phyloP scores from a whole-genome alignment of 225 moss, liverwort and hornwort species.

The Bryoerythrophyllum caledonicum region DNA sequence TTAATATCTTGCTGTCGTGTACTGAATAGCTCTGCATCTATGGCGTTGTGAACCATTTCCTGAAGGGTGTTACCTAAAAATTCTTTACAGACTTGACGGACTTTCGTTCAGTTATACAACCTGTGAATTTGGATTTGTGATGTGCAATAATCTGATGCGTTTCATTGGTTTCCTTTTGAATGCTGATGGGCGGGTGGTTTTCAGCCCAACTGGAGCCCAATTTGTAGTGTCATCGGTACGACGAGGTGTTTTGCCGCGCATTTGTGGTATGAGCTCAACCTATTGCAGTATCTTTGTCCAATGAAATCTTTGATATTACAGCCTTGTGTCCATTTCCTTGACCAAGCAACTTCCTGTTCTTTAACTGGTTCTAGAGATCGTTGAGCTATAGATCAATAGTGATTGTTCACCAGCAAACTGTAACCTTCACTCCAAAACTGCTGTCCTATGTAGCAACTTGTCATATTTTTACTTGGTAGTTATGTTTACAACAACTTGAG shows the following conservation, averaged over 20 bases:
- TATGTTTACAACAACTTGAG: conserved; percentile 16
- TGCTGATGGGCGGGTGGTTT: conserved; percentile 32
- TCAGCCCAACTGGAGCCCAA: conserved; percentile 62
- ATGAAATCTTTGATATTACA: background rate
- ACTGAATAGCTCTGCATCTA: conserved; percentile 8
- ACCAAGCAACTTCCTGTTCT: background rate
- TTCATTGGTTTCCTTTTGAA: conserved; percentile 14
- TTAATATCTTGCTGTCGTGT: background rate
- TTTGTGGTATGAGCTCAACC: conserved; percentile 50
- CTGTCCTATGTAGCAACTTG: background rate
- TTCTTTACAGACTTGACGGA: background rate
- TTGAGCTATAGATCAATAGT: conserved; percentile 8
- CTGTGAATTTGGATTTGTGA: conserved; percentile 9
- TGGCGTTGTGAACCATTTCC: conserved; percentile 2
- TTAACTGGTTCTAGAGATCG: background rate
- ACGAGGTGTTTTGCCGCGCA: conserved; percentile 59
- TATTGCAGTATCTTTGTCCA: conserved; percentile 7
- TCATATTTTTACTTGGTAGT: background rate
- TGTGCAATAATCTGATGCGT: conserved; percentile 23
- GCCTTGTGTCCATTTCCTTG: conserved; percentile 10
- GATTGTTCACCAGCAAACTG: background rate
- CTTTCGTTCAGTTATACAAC: conserved; percentile 9
- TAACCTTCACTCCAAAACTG: background rate
- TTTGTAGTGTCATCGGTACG: conserved; percentile 58
- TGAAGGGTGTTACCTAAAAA: background rate